Percentiles rank a stretch among this genome's conserved stretches.
Evolutionary conservation across 371 early-diverging fungal genomes (phyloP).

Genomic region (Scutellospora calospora): DNA sequence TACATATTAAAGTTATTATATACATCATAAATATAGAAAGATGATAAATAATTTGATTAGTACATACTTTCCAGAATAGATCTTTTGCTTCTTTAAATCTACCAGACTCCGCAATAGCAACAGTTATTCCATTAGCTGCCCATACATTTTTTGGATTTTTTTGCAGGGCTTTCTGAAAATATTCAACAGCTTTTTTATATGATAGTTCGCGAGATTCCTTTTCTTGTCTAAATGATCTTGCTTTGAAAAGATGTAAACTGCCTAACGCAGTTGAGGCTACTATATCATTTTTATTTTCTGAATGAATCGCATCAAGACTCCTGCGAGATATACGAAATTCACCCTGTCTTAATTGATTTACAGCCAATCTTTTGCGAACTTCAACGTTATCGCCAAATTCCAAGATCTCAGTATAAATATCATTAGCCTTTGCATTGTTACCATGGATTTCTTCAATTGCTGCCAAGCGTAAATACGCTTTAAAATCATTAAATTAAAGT

Average conservation of each 20-base stretch:
- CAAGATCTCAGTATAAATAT: background rate
- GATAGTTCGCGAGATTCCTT: constrained; percentile 55
- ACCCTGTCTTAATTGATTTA: background rate
- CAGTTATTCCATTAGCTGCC: constrained; percentile 84
- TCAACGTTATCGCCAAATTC: constrained; percentile 12
- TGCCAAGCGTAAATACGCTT: constrained; percentile 84
- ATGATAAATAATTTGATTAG: constrained; percentile 39
- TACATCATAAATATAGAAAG: constrained; percentile 42
- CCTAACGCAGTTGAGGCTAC: constrained; percentile 62
- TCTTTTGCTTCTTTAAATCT: constrained; percentile 73
- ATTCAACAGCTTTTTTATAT: constrained; percentile 81
- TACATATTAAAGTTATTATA: too few relatives aligned
- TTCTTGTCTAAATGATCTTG: constrained; percentile 59
- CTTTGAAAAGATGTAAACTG: constrained; percentile 77
- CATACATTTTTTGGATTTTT: constrained; percentile 75
- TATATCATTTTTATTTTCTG: background rate
- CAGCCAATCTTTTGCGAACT: background rate
- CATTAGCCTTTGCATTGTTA: constrained; percentile 44
- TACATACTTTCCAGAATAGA: constrained; percentile 68
- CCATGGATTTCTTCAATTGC: constrained; percentile 65
- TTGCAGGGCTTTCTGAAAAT: constrained; percentile 81
- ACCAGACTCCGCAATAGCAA: constrained; percentile 80
- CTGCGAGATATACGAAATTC: background rate
- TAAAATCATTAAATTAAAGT: constrained; percentile 75
- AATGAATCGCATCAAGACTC: constrained; percentile 6